Base-by-base conservation (phyloP, 352 stramenopile species). In the Halophytophthora polymorphica region DNA sequence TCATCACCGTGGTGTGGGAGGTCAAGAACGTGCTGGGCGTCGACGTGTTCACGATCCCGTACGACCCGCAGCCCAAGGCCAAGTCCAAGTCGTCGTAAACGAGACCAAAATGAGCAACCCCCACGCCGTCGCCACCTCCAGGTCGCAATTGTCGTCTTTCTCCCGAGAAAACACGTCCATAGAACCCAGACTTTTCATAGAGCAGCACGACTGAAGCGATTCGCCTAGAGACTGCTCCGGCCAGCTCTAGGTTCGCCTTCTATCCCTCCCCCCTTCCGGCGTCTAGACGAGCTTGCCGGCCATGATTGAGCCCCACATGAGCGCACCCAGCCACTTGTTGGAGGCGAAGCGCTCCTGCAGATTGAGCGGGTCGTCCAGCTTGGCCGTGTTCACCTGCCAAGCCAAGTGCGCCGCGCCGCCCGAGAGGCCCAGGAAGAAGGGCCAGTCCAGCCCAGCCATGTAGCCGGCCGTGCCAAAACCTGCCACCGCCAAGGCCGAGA, bases 361-460 rank as follows among this genome's bases (percentile, higher is more conserved):
- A 71, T 98, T 99, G 22, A 96, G 52, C 1, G 83, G 78, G 66
- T 98, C 79, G 57, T 98, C 75, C 19, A 98, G 75, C 53, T 99
- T 94, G 15, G 96, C 95, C 5, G 93, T 98, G 43, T 96, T 89
- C 37, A 99, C 87, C 69, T 99, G 96, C 96, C 97, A 99, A 6
- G 95, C 75, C 56, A 99, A 82, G 49, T 99, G 96, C 18, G 69
- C 75, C n/a, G 83, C 93, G 18, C 91, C 88, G 22, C 72, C 71
- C 2, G 77, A 83, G 3, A 97, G 73, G 6, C 95, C 96, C 0
- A 66, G 50, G 69, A 97, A 98, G 60, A 97, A 98, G 33, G 86
- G 79, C 60, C 77, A 88, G 38, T 88, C 76, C 15, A 96, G 76
- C 3, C 76, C 88, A 14, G 68, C 76, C 60, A 93, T 88, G 61